Percentiles rank a stretch among this genome's conserved stretches.
phyloP scores from a whole-genome alignment of 1,284 basidiomycete species.

The Leccinum proliferum region DNA sequence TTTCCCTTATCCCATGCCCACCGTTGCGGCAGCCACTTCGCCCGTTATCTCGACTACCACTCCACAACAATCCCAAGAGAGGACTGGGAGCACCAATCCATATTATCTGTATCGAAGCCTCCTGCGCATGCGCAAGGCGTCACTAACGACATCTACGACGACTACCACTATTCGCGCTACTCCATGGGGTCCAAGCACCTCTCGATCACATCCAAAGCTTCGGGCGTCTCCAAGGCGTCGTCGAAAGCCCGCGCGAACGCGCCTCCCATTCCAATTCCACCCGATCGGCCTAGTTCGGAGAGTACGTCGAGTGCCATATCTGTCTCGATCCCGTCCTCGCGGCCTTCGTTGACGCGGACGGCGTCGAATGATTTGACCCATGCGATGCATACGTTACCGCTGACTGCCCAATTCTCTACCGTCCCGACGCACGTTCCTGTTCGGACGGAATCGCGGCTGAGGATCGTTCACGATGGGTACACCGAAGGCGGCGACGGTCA shows the following conservation, averaged over 20 bases:
- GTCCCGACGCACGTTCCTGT: conserved; percentile 28
- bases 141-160: conserved; percentile 61
- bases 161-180: conserved; percentile 65
- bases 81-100: conserved; percentile 19
- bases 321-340: conserved; percentile 8
- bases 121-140: conserved; percentile 29
- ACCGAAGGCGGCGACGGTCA: conserved; percentile 15
- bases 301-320: conserved; percentile 20
- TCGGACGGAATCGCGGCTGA: conserved; percentile 28
- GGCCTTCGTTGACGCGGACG: conserved; percentile 19
- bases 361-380: conserved; percentile 23
- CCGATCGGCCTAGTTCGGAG: conserved; percentile 23
- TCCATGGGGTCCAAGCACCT: conserved; percentile 41
- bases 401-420: conserved; percentile 28
- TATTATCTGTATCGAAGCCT: conserved; percentile 33
- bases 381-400: conserved; percentile 13
- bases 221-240: conserved; percentile 23
- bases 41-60: conserved; percentile 31
- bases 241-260: conserved; percentile 20
- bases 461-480: conserved; percentile 23
- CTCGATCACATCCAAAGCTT: conserved; percentile 21
- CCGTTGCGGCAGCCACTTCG: conserved; percentile 36
- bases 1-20: conserved; percentile 45
- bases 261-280: conserved; percentile 23
- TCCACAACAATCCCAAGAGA: conserved; percentile 27